Evolutionary conservation across 768 basidiomycete genomes (phyloP).

Genomic region (Mycena albidolilacea): DNA sequence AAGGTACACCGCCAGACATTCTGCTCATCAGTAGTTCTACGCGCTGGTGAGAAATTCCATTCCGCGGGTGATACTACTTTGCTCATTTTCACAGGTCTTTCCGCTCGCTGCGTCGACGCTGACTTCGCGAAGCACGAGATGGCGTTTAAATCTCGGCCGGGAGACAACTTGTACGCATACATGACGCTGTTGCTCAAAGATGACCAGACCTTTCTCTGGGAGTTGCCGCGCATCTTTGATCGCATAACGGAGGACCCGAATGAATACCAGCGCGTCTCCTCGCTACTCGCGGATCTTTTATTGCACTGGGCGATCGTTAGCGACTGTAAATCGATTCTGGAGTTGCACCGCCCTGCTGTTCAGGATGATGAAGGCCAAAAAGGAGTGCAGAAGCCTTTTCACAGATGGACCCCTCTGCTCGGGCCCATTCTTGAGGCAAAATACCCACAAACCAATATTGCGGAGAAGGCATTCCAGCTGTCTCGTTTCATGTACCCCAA

Average conservation of each 20-base stretch:
- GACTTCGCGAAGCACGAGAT: conserved; percentile 6
- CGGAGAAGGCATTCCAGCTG: conserved; percentile 6
- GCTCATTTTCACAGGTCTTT: background rate
- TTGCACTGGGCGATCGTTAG: conserved; percentile 26
- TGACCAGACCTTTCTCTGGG: conserved; percentile 20
- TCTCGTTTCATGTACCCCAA: conserved; percentile 22
- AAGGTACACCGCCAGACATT: conserved; percentile 4
- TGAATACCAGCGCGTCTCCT: conserved; percentile 14
- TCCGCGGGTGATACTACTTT: background rate
- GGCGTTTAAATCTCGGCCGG: background rate
- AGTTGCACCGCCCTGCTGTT: conserved; percentile 26
- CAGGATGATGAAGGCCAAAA: background rate
- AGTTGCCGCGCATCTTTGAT: conserved; percentile 24
- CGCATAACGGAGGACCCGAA: conserved; percentile 23
- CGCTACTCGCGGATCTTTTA: conserved; percentile 23
- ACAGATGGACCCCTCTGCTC: conserved; percentile 10
- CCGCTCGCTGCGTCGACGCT: conserved; percentile 1
- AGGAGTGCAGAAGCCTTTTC: conserved; percentile 14
- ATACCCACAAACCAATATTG: background rate
- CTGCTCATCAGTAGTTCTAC: background rate
- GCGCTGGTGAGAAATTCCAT: background rate
- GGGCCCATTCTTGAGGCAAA: background rate
- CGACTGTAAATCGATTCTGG: conserved; percentile 28
- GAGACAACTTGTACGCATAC: conserved; percentile 12
- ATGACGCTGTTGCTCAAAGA: conserved; percentile 21